Conservation (phyloP, 768 basidiomycete species). For the Fomitopsis serialis region DNA sequence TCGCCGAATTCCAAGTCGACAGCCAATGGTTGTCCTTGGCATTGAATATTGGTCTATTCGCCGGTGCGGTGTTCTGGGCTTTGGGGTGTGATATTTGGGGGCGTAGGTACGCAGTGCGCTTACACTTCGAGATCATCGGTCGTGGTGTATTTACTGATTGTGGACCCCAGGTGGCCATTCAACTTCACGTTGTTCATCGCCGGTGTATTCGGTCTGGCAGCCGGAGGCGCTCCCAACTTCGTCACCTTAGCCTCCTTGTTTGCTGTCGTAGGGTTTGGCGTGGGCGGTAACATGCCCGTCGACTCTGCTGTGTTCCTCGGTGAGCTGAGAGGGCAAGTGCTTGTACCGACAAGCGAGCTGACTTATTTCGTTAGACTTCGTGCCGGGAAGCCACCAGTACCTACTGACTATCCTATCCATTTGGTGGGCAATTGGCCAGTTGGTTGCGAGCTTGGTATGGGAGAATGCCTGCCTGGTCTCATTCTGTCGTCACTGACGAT, state of each 20-base stretch:
- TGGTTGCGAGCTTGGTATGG: slow-evolving; percentile 41
- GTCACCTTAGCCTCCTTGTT: slow-evolving; percentile 42
- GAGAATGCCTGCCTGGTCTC: neutral
- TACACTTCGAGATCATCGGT: too few species aligned
- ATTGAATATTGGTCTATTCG: slow-evolving; percentile 46
- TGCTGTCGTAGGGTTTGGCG: slow-evolving; percentile 42
- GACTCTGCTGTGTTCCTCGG: slow-evolving; percentile 48
- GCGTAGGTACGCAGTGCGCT: slow-evolving; percentile 36
- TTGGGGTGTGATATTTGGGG: slow-evolving; percentile 49
- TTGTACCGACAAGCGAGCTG: neutral
- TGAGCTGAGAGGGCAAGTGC: slow-evolving; percentile 8
- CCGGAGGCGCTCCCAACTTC: slow-evolving; percentile 43
- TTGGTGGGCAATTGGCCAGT: slow-evolving; percentile 56
- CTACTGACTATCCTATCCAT: slow-evolving; percentile 51
- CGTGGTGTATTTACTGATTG: neutral
- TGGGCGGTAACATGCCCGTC: slow-evolving; percentile 55
- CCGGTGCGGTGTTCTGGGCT: slow-evolving; percentile 45
- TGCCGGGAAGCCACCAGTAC: slow-evolving; percentile 52
- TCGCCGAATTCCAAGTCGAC: slow-evolving; percentile 43
- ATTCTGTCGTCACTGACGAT: neutral
- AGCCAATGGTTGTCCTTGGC: slow-evolving; percentile 47
- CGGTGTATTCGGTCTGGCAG: slow-evolving; percentile 46
- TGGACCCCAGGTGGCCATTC: slow-evolving; percentile 40
- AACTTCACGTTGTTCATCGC: slow-evolving; percentile 51
- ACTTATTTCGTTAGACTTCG: slow-evolving; percentile 32